Evolutionary conservation across 2,329 filamentous ascomycete species (phyloP), one percentile per base, ranked within the genome.

Genomic region (Orbilia quercus): DNA sequence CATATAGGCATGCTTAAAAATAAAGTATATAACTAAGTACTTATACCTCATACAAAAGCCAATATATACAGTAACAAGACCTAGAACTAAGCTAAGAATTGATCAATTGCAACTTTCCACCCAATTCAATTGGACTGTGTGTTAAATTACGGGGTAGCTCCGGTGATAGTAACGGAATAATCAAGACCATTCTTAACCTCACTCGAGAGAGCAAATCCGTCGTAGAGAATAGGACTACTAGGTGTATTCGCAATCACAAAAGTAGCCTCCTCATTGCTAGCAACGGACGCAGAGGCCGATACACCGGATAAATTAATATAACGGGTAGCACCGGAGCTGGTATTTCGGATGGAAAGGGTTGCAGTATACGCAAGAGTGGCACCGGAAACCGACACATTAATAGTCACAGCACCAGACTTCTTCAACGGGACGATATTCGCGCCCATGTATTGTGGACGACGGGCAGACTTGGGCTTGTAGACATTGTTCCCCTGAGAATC

Each of bases 201-300:
- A 1, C 78, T 77, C 1, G 75, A 79, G 18, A 82, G 76, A 31
- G 79, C 70, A 65, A 83, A 83, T 1, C 82, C 80, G 75, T 84
- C 82, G 71, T 83, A 85, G 51, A 81, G 76, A 23, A 83, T 78
- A 22, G 83, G 78, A 51, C 79, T 72, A 6, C 78, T 78, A 6
- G 84, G 84, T 1, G 84, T 84, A 74, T 85, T 85, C 12, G 80
- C 84, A 42, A 85, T 80, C 7, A 85, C 81, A 36, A 85, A 78
- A 42, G 78, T 82, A 6, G 79, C 81, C 77, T 84, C 81, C 74
- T 85, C 82, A 0, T 80, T 81, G n/a, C 74, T 75, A 11, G 78
- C 78, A 6, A 84, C 72, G 0, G 72, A 70, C 0, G 79, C 79
- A 9, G 79, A 79, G 0, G 79, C 83, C 14, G 78, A 78, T 1